Evolutionary conservation across 805 yeast species (phyloP).

Genomic region (Naumovozyma dairenensis): DNA sequence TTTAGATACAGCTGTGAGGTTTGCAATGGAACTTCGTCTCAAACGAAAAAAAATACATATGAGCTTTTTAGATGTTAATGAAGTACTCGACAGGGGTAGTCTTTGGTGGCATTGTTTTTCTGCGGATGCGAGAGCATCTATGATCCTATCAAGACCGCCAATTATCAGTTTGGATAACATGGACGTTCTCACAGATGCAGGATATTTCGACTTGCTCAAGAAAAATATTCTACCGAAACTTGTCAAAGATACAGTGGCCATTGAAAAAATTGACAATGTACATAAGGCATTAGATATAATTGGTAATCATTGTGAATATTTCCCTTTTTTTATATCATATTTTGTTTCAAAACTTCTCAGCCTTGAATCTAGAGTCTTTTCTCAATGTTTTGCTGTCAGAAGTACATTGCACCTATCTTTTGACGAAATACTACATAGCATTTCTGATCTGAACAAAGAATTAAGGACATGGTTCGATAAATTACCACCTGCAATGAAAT

Average conservation of each 20-base stretch:
- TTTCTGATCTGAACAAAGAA: constrained; percentile 10
- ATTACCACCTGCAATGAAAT: constrained; percentile 16
- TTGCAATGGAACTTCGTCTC: constrained; percentile 49
- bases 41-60: constrained; percentile 38
- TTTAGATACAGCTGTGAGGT: constrained; percentile 39
- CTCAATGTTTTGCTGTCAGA: constrained; percentile 15
- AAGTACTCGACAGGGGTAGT: constrained; percentile 30
- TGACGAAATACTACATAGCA: constrained; percentile 15
- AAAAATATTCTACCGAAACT: constrained; percentile 5
- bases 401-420: constrained; percentile 13
- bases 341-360: constrained; percentile 10
- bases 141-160: constrained; percentile 17
- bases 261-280: constrained; percentile 8
- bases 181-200: constrained; percentile 16
- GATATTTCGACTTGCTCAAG: constrained; percentile 14
- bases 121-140: constrained; percentile 15
- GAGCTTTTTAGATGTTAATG: constrained; percentile 29
- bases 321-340: constrained; percentile 18
- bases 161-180: constrained; percentile 16
- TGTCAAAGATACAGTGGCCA: constrained; percentile 6
- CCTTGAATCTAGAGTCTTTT: constrained; percentile 12
- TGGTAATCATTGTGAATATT: constrained; percentile 12
- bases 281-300: constrained; percentile 12
- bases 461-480: constrained; percentile 17
- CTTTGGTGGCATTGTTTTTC: constrained; percentile 40